Evolutionary conservation across 2,329 filamentous ascomycete genomes (phyloP).

Genomic region (Tolypocladium endophyticum): DNA sequence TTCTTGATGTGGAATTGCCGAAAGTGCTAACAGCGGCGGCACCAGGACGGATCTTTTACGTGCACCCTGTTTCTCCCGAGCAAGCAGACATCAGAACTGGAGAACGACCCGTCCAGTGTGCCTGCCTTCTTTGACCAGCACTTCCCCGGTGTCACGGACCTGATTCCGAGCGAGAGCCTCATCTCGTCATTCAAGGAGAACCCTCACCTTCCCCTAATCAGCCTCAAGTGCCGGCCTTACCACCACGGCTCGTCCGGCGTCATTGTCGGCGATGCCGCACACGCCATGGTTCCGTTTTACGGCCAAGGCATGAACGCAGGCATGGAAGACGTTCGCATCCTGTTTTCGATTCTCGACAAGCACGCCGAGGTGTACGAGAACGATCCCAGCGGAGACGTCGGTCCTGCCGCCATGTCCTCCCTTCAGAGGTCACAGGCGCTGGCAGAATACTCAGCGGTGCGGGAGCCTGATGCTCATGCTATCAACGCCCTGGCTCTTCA

Average conservation of each 20-base stretch:
- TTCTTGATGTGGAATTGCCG: conserved; percentile 9
- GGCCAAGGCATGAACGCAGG: conserved; percentile 97
- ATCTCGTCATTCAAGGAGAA: conserved; percentile 67
- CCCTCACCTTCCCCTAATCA: conserved; percentile 86
- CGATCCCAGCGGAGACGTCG: conserved; percentile 21
- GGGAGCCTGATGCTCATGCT: conserved; percentile 69
- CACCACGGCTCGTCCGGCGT: conserved; percentile 69
- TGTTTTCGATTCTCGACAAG: conserved; percentile 74
- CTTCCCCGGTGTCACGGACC: conserved; percentile 74
- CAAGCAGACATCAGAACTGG: conserved; percentile 56
- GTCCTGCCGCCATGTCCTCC: conserved; percentile 31
- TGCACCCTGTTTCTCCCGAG: conserved; percentile 86
- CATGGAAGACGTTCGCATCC: conserved; percentile 81
- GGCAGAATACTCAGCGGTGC: conserved; percentile 61
- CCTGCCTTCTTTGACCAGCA: conserved; percentile 67
- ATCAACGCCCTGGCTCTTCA: conserved; percentile 87
- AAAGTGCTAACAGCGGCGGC: conserved; percentile 4
- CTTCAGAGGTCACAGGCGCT: conserved; percentile 56
- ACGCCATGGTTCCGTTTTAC: conserved; percentile 98
- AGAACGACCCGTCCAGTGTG: conserved; percentile 48
- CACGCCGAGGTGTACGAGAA: conserved; percentile 40
- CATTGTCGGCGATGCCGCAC: conserved; percentile 86
- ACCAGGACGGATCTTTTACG: conserved; percentile 78
- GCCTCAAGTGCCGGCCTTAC: conserved; percentile 84
- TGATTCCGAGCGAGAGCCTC: conserved; percentile 60